phyloP scores from a whole-genome alignment of 164 flowering plant genomes.

The Stephania japonica region DNA sequence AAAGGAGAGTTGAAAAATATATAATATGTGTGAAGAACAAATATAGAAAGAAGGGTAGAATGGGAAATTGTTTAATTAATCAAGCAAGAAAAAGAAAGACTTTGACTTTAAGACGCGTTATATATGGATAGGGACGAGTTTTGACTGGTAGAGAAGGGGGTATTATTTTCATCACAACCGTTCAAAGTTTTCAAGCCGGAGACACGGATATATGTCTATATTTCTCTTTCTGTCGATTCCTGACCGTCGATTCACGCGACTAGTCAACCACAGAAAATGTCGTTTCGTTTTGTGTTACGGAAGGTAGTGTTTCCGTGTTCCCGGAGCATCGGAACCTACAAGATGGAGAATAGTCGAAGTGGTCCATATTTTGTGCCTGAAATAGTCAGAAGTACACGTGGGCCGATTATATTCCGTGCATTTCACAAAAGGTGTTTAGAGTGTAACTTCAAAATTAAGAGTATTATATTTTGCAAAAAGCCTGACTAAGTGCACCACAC shows the following conservation, averaged over 20 bases:
- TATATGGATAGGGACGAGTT: not conserved
- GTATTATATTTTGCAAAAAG: no score
- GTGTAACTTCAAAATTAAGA: no score
- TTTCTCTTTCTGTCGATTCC: not conserved
- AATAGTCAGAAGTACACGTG: not conserved
- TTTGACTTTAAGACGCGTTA: conserved; percentile 11
- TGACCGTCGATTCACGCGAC: not conserved
- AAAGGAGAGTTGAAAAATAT: not conserved
- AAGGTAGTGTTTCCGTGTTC: not conserved
- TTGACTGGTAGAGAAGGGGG: not conserved
- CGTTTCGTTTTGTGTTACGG: no score
- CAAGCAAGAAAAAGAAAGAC: not conserved
- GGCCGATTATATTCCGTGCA: not conserved
- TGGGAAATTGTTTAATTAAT: not conserved
- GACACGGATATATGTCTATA: no score
- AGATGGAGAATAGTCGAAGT: not conserved
- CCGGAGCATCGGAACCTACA: not conserved
- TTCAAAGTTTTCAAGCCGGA: not conserved
- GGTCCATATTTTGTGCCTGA: not conserved
- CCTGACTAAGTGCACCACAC: no score
- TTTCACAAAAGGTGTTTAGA: no score
- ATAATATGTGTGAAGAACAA: not conserved
- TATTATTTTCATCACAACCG: not conserved
- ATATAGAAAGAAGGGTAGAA: not conserved
- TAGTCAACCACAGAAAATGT: not conserved